Evolutionary conservation across 768 basidiomycete genomes (phyloP), one percentile per base, ranked within the genome.

Genomic region (Lactifluus subvellereus): DNA sequence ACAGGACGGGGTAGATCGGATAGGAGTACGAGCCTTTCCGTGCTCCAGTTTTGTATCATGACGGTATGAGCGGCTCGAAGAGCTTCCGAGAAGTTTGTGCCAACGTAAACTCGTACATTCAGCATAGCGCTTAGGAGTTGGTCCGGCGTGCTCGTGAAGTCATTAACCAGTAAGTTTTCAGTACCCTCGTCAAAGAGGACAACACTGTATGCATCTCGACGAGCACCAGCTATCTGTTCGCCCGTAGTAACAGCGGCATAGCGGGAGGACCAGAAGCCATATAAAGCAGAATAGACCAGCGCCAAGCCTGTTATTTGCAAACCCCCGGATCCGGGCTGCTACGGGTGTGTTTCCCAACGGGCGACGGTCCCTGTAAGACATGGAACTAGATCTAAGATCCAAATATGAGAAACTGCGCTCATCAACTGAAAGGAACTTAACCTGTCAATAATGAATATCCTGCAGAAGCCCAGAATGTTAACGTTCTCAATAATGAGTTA

Each of bases 371-470:
- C 0, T n/a, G 0, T 0, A 2, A 3, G 30, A 0, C 84, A 86
- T 85, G 1, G 84, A 86, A 0, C 74, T 60, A 0, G 85, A 86
- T 59, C 84, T 83, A 59, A 55, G 13, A 7, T 13, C 6, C 2
- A 22, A 51, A 64, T 11, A 62, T 63, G 54, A 59, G 56, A 10
- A 14, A 37, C 0, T 5, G 32, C 0, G 42, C 7, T 1, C 10
- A 11, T 53, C 32, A 14, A 35, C 8, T 20, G 30, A 54, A 9
- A 13, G 8, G 18, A 10, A 54, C 30, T 22, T 18, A 20, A 81
- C 81, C 72, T 76, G 59, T 83, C 84, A 62, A 80, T 79, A 20
- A 83, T 80, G 54, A 84, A 84, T n/a, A 83, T 79, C 8, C 81
- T 82, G 53, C 5, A 27, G 22, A 4, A 16, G 0, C 5, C 16